phyloP scores from a whole-genome alignment of 257 asterid genomes.

The Petunia secreta region DNA sequence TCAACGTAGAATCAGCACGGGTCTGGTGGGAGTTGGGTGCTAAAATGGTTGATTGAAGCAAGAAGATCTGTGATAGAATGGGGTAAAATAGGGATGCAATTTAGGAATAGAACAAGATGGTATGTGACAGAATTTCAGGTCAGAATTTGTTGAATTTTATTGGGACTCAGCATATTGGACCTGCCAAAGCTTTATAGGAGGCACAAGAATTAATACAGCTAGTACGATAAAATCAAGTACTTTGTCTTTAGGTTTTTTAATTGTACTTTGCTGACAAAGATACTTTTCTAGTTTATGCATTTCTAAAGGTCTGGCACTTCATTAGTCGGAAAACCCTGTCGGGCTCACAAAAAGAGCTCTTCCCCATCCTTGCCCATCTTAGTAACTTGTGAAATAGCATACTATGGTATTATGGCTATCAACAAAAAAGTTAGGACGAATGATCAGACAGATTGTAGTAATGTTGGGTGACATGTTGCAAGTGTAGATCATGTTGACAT shows the following conservation, averaged over 20 bases:
- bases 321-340: background rate
- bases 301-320: background rate
- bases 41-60: slow-evolving; percentile 5
- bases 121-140: background rate
- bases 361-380: background rate
- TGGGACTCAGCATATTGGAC: background rate
- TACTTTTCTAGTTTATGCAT: background rate
- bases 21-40: background rate
- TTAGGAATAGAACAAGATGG: background rate
- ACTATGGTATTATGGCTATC: background rate
- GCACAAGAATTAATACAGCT: background rate
- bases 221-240: background rate
- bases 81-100: background rate
- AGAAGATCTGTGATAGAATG: background rate
- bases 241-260: background rate
- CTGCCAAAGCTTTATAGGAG: background rate
- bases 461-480: background rate
- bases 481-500: background rate
- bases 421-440: background rate
- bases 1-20: background rate
- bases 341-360: background rate
- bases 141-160: background rate
- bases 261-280: background rate
- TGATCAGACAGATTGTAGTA: background rate
- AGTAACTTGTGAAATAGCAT: background rate